phyloP scores from a whole-genome alignment of 257 asterid genomes.

The Prunella vulgaris region DNA sequence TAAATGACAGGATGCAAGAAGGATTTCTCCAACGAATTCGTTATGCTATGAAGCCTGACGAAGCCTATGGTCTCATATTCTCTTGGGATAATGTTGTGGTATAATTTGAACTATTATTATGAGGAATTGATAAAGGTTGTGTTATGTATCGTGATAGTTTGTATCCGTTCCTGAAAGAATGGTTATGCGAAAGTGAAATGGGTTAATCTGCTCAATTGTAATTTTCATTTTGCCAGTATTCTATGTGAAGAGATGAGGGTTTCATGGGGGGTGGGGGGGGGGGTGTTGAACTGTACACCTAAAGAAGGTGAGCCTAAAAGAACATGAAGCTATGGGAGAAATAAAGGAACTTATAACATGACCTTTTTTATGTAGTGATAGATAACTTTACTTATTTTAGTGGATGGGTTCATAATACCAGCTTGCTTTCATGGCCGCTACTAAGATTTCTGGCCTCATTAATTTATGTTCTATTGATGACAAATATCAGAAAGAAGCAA shows the following conservation, averaged over 20 bases:
- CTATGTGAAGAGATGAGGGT: neutral
- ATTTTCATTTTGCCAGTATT: neutral
- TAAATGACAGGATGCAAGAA: constrained; percentile 88
- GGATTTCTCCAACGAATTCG: constrained; percentile 91
- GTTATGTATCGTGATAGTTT: neutral
- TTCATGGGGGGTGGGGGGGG: no score
- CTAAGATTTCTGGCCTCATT: neutral
- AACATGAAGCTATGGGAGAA: constrained; percentile 1
- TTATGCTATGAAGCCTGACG: constrained; percentile 98
- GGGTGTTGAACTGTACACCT: no score
- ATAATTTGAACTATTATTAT: constrained; percentile 22
- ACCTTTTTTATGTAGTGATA: neutral
- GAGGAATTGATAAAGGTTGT: neutral
- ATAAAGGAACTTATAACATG: neutral
- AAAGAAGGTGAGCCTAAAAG: neutral
- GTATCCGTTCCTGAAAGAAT: neutral
- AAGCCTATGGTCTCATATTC: constrained; percentile 95
- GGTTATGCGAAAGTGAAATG: neutral
- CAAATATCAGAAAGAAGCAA: neutral
- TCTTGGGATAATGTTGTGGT: constrained; percentile 99
- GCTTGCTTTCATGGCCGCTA: neutral
- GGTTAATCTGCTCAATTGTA: neutral
- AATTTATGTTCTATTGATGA: neutral
- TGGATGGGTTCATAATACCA: neutral
- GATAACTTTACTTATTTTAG: neutral